These are phyloP conservation scores for Pythium vanterpoolii DNA, from an alignment of 352 stramenopile genomes.

Conservation along the genomic window DNA sequence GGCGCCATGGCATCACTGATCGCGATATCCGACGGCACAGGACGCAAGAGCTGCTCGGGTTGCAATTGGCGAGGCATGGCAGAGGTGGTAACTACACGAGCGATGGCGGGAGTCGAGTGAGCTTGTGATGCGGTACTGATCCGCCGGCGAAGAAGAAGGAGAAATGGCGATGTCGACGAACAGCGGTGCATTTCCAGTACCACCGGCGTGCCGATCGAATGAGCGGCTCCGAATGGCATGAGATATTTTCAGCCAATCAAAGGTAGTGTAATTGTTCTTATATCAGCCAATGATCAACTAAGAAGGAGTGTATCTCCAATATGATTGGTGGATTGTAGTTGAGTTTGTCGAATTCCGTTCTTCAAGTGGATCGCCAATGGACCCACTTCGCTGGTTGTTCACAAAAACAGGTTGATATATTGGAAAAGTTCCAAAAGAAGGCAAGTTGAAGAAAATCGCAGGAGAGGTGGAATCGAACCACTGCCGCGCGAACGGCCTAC, in stretches of 20 bases:
- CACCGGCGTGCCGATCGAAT: too few species aligned
- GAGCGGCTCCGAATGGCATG: not conserved
- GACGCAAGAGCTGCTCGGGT: conserved; percentile 56
- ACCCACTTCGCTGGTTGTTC: not conserved
- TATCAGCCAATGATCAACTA: conserved; percentile 2
- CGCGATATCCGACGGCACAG: conserved; percentile 76
- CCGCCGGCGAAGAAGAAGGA: not conserved
- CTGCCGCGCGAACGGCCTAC: conserved; percentile 87
- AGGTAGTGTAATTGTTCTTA: not conserved
- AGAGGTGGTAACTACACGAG: not conserved
- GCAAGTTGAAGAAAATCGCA: conserved; percentile 56
- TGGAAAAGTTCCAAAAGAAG: conserved; percentile 14
- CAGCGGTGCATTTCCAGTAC: conserved; percentile 9
- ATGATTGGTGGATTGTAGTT: conserved; percentile 15
- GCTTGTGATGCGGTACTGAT: not conserved
- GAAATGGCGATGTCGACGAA: conserved; percentile 21
- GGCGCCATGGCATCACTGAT: conserved; percentile 78
- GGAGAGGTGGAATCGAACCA: conserved; percentile 90
- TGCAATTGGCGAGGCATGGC: conserved; percentile 52
- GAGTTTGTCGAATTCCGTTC: conserved; percentile 7
- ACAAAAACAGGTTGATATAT: not conserved
- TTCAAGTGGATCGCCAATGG: conserved; percentile 20
- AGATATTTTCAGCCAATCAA: conserved; percentile 14
- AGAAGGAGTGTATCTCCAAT: not conserved
- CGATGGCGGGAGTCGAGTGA: not conserved